phyloP scores from a whole-genome alignment of 352 stramenopile genomes.

The Peronospora tabacina region DNA sequence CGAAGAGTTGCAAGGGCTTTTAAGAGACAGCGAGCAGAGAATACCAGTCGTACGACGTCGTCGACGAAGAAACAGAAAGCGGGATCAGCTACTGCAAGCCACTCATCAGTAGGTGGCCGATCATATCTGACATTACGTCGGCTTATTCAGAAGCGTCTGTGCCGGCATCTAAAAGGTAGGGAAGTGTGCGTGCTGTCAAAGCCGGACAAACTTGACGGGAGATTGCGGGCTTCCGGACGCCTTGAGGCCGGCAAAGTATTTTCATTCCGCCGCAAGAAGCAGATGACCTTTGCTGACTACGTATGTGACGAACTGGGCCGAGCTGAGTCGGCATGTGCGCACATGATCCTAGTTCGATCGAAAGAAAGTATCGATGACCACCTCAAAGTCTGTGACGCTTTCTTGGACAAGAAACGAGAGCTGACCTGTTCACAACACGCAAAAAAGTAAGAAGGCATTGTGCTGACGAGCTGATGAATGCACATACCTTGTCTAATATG shows the following conservation, averaged over 20 bases:
- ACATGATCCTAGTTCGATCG: slow-evolving; percentile 57
- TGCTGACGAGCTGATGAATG: slow-evolving; percentile 10
- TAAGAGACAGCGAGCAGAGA: slow-evolving; percentile 21
- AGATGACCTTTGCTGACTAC: slow-evolving; percentile 54
- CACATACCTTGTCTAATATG: slow-evolving; percentile 23
- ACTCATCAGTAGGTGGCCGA: slow-evolving; percentile 21
- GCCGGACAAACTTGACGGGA: slow-evolving; percentile 6
- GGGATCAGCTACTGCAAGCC: slow-evolving; percentile 17
- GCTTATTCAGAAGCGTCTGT: slow-evolving; percentile 62
- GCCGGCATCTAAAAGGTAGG: slow-evolving; percentile 53
- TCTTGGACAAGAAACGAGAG: slow-evolving; percentile 47
- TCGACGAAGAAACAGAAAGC: slow-evolving; percentile 14
- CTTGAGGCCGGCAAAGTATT: slow-evolving; percentile 55
- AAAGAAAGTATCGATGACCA: slow-evolving; percentile 66
- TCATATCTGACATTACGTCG: slow-evolving; percentile 52
- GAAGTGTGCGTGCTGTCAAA: slow-evolving; percentile 45
- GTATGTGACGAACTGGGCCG: slow-evolving; percentile 38
- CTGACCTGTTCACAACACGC: slow-evolving; percentile 17
- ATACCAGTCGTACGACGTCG: not conserved
- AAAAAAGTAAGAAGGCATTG: slow-evolving; percentile 10
- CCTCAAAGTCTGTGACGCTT: slow-evolving; percentile 56
- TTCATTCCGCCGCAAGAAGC: slow-evolving; percentile 40
- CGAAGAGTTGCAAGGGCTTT: slow-evolving; percentile 14
- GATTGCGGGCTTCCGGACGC: slow-evolving; percentile 39
- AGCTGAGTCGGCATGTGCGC: slow-evolving; percentile 47